Conservation (phyloP, 1,139 yeast genomes). For the Scheffersomyces cryptocercus region DNA sequence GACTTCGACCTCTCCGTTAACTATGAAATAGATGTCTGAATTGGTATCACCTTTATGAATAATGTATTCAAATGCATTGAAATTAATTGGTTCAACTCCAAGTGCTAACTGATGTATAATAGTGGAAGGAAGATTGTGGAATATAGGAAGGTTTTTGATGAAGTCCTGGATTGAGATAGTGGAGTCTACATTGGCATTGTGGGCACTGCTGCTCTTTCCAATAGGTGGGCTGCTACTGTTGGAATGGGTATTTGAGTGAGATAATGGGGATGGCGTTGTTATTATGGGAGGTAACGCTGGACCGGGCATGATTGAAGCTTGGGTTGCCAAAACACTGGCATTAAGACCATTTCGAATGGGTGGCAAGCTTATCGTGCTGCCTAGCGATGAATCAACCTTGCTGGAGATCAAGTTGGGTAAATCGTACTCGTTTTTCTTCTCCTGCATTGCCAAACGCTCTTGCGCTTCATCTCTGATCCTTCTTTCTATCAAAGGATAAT, state of each 20-base stretch:
- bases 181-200: conserved; percentile 42
- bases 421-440: conserved; percentile 48
- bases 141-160: conserved; percentile 57
- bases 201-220: neutral
- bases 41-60: conserved; percentile 61
- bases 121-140: conserved; percentile 54
- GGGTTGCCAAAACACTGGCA: conserved; percentile 18
- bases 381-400: neutral
- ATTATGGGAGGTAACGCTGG: conserved; percentile 17
- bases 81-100: conserved; percentile 56
- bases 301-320: conserved; percentile 15
- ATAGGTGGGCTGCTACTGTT: neutral
- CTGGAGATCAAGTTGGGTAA: conserved; percentile 11
- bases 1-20: conserved; percentile 72
- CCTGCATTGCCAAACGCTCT: conserved; percentile 70
- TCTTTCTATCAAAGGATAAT: conserved; percentile 65
- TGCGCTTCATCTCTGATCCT: conserved; percentile 77
- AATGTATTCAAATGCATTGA: conserved; percentile 58
- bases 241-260: conserved; percentile 5
- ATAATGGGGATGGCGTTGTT: conserved; percentile 9
- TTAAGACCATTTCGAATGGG: conserved; percentile 8
- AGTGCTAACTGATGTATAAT: conserved; percentile 65
- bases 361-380: neutral
- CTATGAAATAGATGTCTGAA: conserved; percentile 64
- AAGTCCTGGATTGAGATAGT: conserved; percentile 59